Evolutionary conservation across 108 stramenopile genomes (phyloP), one percentile per base, ranked within the genome.

Genomic region (Pseudonitzschia pungens): DNA sequence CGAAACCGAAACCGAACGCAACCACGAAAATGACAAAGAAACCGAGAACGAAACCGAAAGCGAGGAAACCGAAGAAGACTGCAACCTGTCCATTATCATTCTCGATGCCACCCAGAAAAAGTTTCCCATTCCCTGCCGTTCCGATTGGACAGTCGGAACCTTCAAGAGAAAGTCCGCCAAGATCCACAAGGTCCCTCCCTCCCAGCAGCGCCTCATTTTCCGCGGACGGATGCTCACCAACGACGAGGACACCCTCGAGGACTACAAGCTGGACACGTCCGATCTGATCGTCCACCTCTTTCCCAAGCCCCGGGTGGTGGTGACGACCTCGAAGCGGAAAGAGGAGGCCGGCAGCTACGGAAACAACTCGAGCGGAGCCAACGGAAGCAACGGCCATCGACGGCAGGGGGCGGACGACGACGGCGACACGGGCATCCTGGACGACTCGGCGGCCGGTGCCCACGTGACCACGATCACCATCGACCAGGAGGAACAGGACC

Each of bases 291-390:
- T 94, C 28, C 92, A 94, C 63, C 63, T 94, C 5, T 91, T 94
- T 75, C 92, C 92, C 2, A 94, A 91, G 60, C 92, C 92, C 12
- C 83, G 87, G 41, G 89, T 94, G 27, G 84, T 90, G 15, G 76
- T 94, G 22, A 63, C 63, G 14, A 28, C 44, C 54, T 20, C 21
- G 54, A 21, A 45, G 50, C 24, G 28, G 60, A 14, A 29, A 15
- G 8, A 51, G 65, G 76, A 31, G 1, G 26, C 5, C 12, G 10
- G 29, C 31, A 31, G 15, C 31, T 18, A 29, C 32, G 26, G 50
- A 5, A 8, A 0, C 24, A 29, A 45, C 73, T 6, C 15, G 44
- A 26, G 28, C 20, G 22, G 21, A 9, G 41, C 18, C 20, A 29
- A 20, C 60, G 45, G 15, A 0, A 9, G 59, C 32, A 22, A 45